Conservation (phyloP, 1,284 basidiomycete genomes). For the Sporisorium reilianum region DNA sequence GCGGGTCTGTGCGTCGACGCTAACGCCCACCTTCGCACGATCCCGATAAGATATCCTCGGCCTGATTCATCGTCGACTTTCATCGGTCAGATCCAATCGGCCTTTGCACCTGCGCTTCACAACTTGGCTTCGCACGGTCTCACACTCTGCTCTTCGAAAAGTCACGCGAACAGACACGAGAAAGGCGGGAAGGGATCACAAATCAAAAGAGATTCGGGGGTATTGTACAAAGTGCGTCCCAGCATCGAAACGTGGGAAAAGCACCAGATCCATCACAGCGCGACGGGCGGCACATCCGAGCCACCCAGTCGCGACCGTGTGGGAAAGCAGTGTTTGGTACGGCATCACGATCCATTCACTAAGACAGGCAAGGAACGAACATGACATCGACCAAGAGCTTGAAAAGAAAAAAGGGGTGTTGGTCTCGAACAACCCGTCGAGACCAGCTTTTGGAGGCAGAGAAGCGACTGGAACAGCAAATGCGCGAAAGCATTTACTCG, state of each 20-base stretch:
- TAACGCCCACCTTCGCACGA: background rate
- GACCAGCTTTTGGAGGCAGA: slow-evolving; percentile 39
- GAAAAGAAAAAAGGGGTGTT: slow-evolving; percentile 30
- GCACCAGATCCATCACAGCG: slow-evolving; percentile 30
- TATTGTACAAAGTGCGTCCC: slow-evolving; percentile 48
- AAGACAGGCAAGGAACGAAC: slow-evolving; percentile 25
- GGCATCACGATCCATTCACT: slow-evolving; percentile 48
- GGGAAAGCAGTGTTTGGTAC: slow-evolving; percentile 3
- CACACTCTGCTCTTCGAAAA: background rate
- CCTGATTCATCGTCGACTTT: background rate
- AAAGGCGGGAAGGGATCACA: background rate
- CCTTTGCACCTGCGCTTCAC: background rate
- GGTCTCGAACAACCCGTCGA: slow-evolving; percentile 15
- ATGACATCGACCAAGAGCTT: slow-evolving; percentile 29
- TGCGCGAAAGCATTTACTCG: slow-evolving; percentile 43
- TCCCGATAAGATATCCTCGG: slow-evolving; percentile 2
- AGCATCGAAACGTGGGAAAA: background rate
- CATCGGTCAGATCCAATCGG: slow-evolving; percentile 5
- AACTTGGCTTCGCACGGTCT: background rate
- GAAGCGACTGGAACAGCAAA: slow-evolving; percentile 17
- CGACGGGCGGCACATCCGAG: slow-evolving; percentile 13
- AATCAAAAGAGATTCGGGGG: slow-evolving; percentile 12
- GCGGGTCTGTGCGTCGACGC: slow-evolving; percentile 14
- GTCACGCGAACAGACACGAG: background rate
- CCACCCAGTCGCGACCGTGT: slow-evolving; percentile 5